Conservation (phyloP, 140 eudicot species). For the Cichorium intybus region DNA sequence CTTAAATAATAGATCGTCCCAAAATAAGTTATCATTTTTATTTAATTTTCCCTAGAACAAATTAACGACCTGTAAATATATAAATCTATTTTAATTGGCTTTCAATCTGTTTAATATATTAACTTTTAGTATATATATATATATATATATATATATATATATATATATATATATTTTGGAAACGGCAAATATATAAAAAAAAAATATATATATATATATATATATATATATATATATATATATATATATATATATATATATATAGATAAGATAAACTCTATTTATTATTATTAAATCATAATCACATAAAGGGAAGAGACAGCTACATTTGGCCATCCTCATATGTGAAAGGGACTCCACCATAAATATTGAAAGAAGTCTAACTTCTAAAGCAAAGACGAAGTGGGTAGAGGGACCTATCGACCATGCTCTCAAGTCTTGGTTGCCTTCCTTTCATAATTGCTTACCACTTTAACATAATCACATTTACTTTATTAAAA, state of each 20-base stretch:
- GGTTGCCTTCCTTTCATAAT: slow-evolving; percentile 31
- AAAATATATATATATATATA: neutral
- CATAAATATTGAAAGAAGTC: slow-evolving; percentile 26
- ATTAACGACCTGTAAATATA: neutral
- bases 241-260: neutral
- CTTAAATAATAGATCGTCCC: neutral
- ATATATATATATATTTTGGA: neutral
- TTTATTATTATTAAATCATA: neutral
- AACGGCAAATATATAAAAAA: no score
- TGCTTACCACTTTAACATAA: slow-evolving; percentile 31
- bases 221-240: neutral
- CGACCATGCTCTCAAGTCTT: slow-evolving; percentile 35
- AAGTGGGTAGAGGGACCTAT: slow-evolving; percentile 44
- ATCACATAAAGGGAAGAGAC: neutral
- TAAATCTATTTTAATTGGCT: neutral
- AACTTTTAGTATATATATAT: neutral
- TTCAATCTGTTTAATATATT: neutral
- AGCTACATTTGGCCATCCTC: slow-evolving; percentile 21
- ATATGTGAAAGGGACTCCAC: slow-evolving; percentile 24
- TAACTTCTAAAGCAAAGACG: slow-evolving; percentile 33
- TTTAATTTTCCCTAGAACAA: neutral
- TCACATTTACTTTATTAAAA: neutral
- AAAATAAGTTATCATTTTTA: neutral
- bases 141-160: neutral
- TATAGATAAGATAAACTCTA: neutral